These are phyloP conservation scores for Syncephalastrum monosporum DNA, from an alignment of 371 early-diverging fungal species.

Conservation along the genomic window DNA sequence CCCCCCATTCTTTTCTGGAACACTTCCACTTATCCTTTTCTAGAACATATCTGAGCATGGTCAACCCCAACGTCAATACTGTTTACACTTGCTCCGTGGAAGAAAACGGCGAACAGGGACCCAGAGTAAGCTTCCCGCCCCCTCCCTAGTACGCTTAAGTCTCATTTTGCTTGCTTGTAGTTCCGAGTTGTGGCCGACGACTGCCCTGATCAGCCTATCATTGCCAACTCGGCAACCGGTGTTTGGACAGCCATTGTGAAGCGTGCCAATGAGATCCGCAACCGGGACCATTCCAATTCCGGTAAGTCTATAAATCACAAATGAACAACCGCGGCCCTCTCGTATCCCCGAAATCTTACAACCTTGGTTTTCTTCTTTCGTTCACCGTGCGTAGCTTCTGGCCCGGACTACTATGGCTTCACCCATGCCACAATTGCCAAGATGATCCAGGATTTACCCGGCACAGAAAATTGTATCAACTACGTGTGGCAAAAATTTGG, in stretches of 20 bases:
- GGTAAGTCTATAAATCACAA: constrained; percentile 14
- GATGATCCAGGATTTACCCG: constrained; percentile 87
- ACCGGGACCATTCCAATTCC: constrained; percentile 74
- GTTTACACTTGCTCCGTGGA: constrained; percentile 73
- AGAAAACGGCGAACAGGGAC: constrained; percentile 76
- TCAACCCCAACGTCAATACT: constrained; percentile 56
- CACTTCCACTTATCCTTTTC: constrained; percentile 1
- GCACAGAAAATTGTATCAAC: constrained; percentile 66
- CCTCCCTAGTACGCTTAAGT: neutral
- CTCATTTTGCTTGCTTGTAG: constrained; percentile 14
- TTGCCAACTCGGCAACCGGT: constrained; percentile 81
- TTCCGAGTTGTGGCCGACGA: constrained; percentile 81
- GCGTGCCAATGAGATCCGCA: constrained; percentile 73
- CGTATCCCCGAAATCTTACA: too few relatives aligned
- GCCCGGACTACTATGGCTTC: constrained; percentile 91
- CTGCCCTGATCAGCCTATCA: constrained; percentile 58
- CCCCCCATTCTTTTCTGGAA: neutral
- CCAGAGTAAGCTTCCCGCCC: constrained; percentile 33
- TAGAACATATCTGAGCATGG: constrained; percentile 73
- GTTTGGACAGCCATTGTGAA: constrained; percentile 87
- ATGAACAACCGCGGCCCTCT: neutral
- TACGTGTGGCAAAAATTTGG: constrained; percentile 73
- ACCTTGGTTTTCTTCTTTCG: neutral
- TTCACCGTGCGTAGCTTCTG: constrained; percentile 54
- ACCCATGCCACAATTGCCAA: constrained; percentile 84